Percentiles rank a stretch among this genome's conserved stretches.
Evolutionary conservation across 306 rosid genomes (phyloP).

Genomic region (Dalbergia oliveri): DNA sequence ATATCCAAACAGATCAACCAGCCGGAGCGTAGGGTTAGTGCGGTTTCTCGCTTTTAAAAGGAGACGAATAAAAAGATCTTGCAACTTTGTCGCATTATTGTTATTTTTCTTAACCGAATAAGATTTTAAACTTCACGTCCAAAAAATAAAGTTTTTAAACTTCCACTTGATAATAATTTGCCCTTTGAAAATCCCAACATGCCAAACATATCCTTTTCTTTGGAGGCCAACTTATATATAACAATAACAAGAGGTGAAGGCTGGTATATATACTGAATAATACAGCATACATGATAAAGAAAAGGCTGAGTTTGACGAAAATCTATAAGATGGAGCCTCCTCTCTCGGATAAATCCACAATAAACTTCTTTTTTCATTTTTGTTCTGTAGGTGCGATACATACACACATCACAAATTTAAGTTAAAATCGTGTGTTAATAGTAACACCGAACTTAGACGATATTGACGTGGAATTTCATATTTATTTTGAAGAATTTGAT

Average conservation of each 20-base stretch:
- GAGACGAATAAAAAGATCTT: background rate
- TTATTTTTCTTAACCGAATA: background rate
- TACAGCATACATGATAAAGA: no score
- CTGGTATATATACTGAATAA: no score
- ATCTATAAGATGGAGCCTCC: no score
- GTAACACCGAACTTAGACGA: no score
- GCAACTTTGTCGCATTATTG: background rate
- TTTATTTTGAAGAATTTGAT: no score
- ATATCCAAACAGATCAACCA: background rate
- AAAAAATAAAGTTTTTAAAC: background rate
- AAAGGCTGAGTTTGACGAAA: no score
- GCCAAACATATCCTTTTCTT: background rate
- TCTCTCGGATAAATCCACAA: no score
- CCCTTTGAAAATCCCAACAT: background rate
- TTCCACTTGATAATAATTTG: background rate
- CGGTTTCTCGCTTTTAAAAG: slow-evolving; percentile 13
- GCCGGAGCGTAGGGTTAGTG: slow-evolving; percentile 22
- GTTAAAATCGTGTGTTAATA: no score
- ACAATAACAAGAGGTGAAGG: no score
- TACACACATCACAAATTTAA: background rate
- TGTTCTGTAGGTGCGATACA: background rate
- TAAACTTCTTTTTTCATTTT: no score
- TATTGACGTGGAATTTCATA: background rate
- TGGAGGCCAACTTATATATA: background rate
- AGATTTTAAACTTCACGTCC: no score